These are phyloP conservation scores for Pythium pectinolyticum DNA, from an alignment of 352 stramenopile species.

Conservation along the genomic window DNA sequence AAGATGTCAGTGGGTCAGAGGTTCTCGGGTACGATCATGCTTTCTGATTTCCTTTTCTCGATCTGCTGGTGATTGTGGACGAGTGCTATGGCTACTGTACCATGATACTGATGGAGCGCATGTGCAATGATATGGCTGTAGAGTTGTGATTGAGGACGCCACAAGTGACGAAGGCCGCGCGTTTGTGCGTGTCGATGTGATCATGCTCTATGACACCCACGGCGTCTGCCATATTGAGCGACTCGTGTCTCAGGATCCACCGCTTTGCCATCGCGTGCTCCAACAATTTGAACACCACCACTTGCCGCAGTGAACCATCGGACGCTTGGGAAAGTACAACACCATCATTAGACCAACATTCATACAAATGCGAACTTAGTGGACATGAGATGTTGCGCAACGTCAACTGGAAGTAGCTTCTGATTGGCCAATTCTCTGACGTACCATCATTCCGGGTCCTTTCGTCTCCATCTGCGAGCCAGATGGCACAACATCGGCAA, in stretches of 20 bases:
- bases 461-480: slow-evolving; percentile 18
- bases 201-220: slow-evolving; percentile 20
- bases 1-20: not conserved
- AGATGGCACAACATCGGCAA: not conserved
- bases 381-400: not conserved
- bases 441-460: slow-evolving; percentile 13
- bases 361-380: slow-evolving; percentile 17
- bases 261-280: slow-evolving; percentile 10
- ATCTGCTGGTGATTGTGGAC: too few relatives aligned
- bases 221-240: slow-evolving; percentile 16
- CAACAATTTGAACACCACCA: slow-evolving; percentile 15
- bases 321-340: slow-evolving; percentile 6
- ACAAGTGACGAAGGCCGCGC: not conserved
- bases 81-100: too few relatives aligned
- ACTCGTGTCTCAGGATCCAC: slow-evolving; percentile 14
- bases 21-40: slow-evolving; percentile 28
- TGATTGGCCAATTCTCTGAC: slow-evolving; percentile 14
- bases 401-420: not conserved
- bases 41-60: too few relatives aligned
- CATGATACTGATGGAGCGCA: too few relatives aligned
- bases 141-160: slow-evolving; percentile 14
- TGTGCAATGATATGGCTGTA: not conserved
- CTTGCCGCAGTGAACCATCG: too few relatives aligned
- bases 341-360: not conserved
- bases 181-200: slow-evolving; percentile 14